phyloP scores from a whole-genome alignment of 2,329 filamentous ascomycete genomes.

The Helminthosporium solani region DNA sequence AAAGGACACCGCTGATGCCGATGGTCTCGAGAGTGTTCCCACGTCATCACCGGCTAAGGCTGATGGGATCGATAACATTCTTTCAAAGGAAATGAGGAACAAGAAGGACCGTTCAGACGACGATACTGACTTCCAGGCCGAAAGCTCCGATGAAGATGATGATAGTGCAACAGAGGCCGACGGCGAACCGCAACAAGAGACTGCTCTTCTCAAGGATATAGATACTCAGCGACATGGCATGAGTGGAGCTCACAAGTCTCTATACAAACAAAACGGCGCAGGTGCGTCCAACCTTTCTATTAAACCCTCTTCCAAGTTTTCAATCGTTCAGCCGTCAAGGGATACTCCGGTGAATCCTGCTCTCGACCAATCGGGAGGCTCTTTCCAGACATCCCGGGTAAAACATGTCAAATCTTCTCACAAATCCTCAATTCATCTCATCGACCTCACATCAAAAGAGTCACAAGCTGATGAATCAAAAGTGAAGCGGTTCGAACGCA shows the following conservation, averaged over 20 bases:
- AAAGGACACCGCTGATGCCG: slow-evolving; percentile 16
- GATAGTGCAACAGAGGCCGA: slow-evolving; percentile 2
- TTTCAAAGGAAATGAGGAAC: slow-evolving; percentile 22
- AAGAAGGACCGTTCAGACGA: slow-evolving; percentile 39
- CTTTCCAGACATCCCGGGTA: neutral
- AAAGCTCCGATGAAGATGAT: slow-evolving; percentile 4
- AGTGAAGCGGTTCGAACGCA: slow-evolving; percentile 40
- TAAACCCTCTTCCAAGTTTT: slow-evolving; percentile 4
- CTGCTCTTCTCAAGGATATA: slow-evolving; percentile 9
- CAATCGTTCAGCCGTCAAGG: neutral
- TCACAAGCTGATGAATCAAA: slow-evolving; percentile 13
- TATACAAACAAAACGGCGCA: slow-evolving; percentile 23
- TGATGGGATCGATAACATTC: slow-evolving; percentile 21
- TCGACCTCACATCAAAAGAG: neutral
- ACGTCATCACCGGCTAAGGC: slow-evolving; percentile 35
- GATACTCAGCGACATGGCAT: slow-evolving; percentile 8
- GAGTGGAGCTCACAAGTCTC: slow-evolving; percentile 11
- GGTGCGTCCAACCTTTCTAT: slow-evolving; percentile 19
- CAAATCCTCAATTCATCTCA: neutral
- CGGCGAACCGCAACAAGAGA: slow-evolving; percentile 9
- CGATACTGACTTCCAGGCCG: slow-evolving; percentile 53
- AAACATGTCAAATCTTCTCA: neutral
- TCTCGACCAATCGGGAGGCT: neutral
- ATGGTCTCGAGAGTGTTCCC: slow-evolving; percentile 17
- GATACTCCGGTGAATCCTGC: neutral